Percentiles rank a stretch among this genome's conserved stretches.
Conservation (phyloP, 73 alveolate genomes). For the Symbiodinium pilosum region DNA sequence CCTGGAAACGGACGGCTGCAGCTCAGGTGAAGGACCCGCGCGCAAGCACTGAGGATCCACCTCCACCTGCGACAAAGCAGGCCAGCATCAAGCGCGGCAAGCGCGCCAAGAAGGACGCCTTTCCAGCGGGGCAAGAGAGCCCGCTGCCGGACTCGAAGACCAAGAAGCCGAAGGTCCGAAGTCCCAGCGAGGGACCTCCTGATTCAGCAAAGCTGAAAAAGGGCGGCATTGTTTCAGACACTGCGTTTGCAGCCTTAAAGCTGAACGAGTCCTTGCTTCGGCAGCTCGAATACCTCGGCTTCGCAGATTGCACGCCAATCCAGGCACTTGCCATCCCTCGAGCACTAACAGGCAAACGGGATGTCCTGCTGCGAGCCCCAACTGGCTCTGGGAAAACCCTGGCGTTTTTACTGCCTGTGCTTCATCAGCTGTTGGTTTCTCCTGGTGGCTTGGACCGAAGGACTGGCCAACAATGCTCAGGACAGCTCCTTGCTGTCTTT, state of each 20-base stretch:
- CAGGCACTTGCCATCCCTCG: constrained; percentile 37
- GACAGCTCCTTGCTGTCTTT: too few relatives aligned
- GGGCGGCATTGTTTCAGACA: constrained; percentile 44
- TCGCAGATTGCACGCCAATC: constrained; percentile 61
- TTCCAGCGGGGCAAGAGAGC: too few relatives aligned
- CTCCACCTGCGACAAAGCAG: not conserved
- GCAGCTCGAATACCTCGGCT: constrained; percentile 61
- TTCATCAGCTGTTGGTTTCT: constrained; percentile 36
- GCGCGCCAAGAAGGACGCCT: not conserved
- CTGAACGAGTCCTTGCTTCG: constrained; percentile 49
- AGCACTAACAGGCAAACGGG: constrained; percentile 40
- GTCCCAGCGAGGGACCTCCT: not conserved
- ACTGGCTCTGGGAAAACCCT: constrained; percentile 88
- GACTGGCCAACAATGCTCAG: too few relatives aligned
- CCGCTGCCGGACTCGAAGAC: not conserved
- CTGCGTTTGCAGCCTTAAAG: constrained; percentile 18
- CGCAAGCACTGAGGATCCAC: not conserved
- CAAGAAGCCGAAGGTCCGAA: not conserved
- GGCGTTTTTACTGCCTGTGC: constrained; percentile 69
- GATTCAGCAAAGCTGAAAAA: not conserved
- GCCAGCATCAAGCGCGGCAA: not conserved
- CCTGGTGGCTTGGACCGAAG: constrained; percentile 83
- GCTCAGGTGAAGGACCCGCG: not conserved
- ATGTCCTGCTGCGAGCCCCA: constrained; percentile 61
- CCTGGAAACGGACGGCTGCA: not conserved